Conservation (phyloP, 129 eudicot genomes). For the Escallonia rubra region DNA sequence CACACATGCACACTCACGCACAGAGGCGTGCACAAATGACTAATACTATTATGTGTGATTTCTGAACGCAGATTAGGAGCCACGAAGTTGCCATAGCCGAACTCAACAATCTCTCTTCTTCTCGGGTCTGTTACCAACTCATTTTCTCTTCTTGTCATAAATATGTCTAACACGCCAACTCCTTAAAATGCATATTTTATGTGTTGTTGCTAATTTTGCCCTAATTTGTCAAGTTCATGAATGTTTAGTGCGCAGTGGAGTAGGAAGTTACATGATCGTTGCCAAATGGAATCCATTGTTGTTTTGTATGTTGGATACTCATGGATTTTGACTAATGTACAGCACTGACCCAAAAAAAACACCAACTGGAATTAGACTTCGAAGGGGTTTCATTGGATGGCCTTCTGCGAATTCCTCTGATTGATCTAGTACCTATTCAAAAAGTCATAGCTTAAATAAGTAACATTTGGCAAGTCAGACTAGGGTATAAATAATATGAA, state of each 20-base stretch:
- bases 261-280: neutral
- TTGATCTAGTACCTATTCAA: too few species aligned
- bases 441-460: too few species aligned
- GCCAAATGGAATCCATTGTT: neutral
- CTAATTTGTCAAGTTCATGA: neutral
- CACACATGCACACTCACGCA: too few species aligned
- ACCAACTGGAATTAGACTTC: neutral
- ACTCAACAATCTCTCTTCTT: conserved; percentile 39
- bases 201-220: neutral
- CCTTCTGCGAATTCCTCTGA: too few species aligned
- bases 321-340: too few species aligned
- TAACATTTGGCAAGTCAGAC: too few species aligned
- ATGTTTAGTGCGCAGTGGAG: too few species aligned
- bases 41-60: neutral
- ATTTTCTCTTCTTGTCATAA: too few species aligned
- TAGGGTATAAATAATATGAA: too few species aligned
- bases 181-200: neutral
- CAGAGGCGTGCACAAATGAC: too few species aligned
- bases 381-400: too few species aligned
- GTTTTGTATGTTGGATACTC: neutral
- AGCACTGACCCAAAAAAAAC: neutral
- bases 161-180: neutral
- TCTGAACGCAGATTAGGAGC: conserved; percentile 23
- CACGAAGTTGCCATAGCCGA: conserved; percentile 46
- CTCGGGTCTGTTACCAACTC: conserved; percentile 19